A percentile compares a stretch with the other conserved stretches of the same genome.
phyloP scores from a whole-genome alignment of 2,329 filamentous ascomycete species.

The Botrytis elliptica region DNA sequence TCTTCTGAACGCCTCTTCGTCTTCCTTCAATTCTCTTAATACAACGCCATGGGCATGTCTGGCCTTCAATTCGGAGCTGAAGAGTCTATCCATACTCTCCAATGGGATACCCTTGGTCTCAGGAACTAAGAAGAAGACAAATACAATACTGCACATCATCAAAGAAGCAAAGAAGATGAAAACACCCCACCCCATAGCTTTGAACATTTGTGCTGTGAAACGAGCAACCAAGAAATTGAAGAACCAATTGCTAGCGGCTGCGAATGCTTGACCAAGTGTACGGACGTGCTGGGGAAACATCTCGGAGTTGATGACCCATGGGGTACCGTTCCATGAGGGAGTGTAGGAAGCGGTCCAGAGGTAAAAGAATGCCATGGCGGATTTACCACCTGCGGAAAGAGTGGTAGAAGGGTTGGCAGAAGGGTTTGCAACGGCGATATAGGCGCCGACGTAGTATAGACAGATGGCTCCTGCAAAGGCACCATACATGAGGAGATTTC shows the following conservation, averaged over 20 bases:
- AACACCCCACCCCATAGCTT: constrained; percentile 58
- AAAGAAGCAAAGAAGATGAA: constrained; percentile 68
- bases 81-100: constrained; percentile 64
- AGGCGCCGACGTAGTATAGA: constrained; percentile 35
- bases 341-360: constrained; percentile 57
- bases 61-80: constrained; percentile 41
- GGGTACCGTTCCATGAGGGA: constrained; percentile 35
- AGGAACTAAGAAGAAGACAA: constrained; percentile 62
- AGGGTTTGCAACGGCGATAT: constrained; percentile 41
- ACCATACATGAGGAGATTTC: constrained; percentile 42
- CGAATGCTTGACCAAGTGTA: constrained; percentile 69
- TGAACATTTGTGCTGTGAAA: constrained; percentile 66
- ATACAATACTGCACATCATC: constrained; percentile 57
- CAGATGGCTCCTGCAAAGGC: constrained; percentile 26
- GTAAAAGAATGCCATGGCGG: constrained; percentile 70
- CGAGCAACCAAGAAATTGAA: constrained; percentile 66
- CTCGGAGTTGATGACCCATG: constrained; percentile 35
- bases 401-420: constrained; percentile 36
- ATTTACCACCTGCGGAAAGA: constrained; percentile 47
- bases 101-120: constrained; percentile 66
- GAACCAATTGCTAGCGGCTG: constrained; percentile 68
- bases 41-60: constrained; percentile 33
- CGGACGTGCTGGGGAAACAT: constrained; percentile 56
- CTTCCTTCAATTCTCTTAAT: constrained; percentile 31
- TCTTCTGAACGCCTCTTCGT: constrained; percentile 31